Conservation (phyloP, 2,329 filamentous ascomycete genomes). For the Aspergillus caelatus region DNA sequence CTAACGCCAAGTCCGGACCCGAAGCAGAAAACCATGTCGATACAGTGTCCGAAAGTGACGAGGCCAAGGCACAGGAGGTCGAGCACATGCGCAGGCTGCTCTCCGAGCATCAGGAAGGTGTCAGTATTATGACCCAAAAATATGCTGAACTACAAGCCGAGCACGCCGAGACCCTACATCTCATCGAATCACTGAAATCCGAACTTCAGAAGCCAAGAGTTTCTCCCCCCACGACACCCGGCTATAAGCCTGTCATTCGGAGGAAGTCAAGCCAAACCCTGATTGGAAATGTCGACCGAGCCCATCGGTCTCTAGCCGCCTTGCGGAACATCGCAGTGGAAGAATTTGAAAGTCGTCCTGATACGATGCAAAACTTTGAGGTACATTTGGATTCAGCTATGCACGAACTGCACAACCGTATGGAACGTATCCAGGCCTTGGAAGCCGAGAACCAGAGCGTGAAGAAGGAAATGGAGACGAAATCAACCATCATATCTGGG, state of each 20-base stretch:
- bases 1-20: conserved; percentile 57
- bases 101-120: conserved; percentile 74
- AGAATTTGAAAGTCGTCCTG: conserved; percentile 78
- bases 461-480: conserved; percentile 95
- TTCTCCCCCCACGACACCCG: conserved; percentile 53
- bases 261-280: conserved; percentile 91
- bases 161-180: conserved; percentile 78
- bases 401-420: conserved; percentile 84
- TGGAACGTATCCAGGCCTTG: conserved; percentile 86
- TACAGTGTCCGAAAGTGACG: conserved; percentile 36
- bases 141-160: conserved; percentile 82
- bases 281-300: conserved; percentile 77
- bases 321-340: conserved; percentile 86
- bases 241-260: conserved; percentile 71
- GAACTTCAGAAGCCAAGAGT: conserved; percentile 79
- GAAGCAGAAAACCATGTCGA: conserved; percentile 29
- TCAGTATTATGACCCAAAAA: conserved; percentile 71
- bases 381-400: conserved; percentile 88
- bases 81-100: conserved; percentile 71
- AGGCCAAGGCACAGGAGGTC: conserved; percentile 65
- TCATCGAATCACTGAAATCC: conserved; percentile 88
- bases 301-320: conserved; percentile 86
- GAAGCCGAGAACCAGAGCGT: conserved; percentile 80
- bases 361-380: conserved; percentile 90
- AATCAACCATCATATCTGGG: conserved; percentile 93